Percentiles rank a stretch among this genome's conserved stretches.
These are phyloP conservation scores for Fomitopsis serialis DNA, from an alignment of 768 basidiomycete genomes.

Conservation along the genomic window DNA sequence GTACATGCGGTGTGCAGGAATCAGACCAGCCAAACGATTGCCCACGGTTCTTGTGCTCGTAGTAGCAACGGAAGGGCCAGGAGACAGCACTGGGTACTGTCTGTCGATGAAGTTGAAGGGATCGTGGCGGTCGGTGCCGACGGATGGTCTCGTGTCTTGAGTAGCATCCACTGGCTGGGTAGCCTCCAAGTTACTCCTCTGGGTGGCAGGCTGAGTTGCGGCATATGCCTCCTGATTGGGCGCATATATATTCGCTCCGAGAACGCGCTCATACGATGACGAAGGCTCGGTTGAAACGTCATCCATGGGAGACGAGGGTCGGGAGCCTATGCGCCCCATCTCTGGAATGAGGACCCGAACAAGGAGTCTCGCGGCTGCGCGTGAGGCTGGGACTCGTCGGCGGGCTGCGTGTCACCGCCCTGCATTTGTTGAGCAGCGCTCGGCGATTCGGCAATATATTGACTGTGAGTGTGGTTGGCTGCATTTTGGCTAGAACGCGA, in stretches of 20 bases:
- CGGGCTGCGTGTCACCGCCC: slow-evolving; percentile 3
- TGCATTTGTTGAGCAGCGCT: neutral
- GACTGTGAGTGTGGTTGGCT: neutral
- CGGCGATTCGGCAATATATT: neutral
- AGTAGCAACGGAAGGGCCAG: neutral
- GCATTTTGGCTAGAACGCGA: slow-evolving; percentile 30
- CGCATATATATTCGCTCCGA: slow-evolving; percentile 6
- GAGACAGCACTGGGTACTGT: slow-evolving; percentile 1
- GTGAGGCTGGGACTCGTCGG: slow-evolving; percentile 5
- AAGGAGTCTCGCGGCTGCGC: slow-evolving; percentile 3
- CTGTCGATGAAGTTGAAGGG: slow-evolving; percentile 5
- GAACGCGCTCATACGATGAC: slow-evolving; percentile 11
- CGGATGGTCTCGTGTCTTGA: neutral
- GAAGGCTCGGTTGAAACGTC: slow-evolving; percentile 11
- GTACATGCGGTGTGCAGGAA: slow-evolving; percentile 9
- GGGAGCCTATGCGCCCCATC: neutral
- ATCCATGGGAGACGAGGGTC: slow-evolving; percentile 1
- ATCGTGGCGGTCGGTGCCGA: neutral
- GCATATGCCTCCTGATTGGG: slow-evolving; percentile 1
- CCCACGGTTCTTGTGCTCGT: neutral
- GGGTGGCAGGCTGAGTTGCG: slow-evolving; percentile 10
- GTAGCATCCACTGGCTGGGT: neutral
- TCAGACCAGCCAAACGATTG: slow-evolving; percentile 1
- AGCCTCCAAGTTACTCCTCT: neutral
- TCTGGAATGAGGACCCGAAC: neutral